phyloP scores from a whole-genome alignment of 192 early-diverging fungal species.

The Umbelopsis ramanniana region DNA sequence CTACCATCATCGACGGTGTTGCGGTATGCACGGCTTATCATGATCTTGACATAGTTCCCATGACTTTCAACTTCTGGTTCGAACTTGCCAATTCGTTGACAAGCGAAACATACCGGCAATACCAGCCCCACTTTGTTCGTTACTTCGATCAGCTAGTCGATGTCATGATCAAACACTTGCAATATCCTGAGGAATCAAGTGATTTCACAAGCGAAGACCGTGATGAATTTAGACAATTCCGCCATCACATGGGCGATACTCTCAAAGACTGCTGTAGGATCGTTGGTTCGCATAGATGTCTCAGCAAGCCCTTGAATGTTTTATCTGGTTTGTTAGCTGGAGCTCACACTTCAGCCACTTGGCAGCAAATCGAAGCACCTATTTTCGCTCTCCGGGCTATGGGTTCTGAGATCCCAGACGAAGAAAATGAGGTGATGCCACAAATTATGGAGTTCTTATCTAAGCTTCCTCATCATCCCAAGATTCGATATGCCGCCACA shows the following conservation, averaged over 20 bases:
- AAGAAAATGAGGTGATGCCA: slow-evolving; percentile 81
- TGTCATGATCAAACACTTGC: slow-evolving; percentile 84
- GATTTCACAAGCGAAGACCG: slow-evolving; percentile 83
- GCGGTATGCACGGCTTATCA: slow-evolving; percentile 79
- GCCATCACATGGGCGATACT: slow-evolving; percentile 96
- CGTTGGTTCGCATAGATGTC: slow-evolving; percentile 74
- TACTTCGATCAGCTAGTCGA: slow-evolving; percentile 75
- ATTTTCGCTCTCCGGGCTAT: slow-evolving; percentile 93
- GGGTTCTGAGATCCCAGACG: slow-evolving; percentile 78
- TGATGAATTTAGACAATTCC: slow-evolving; percentile 97
- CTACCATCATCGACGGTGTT: slow-evolving; percentile 79
- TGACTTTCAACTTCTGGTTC: slow-evolving; percentile 94
- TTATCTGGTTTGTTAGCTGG: slow-evolving; percentile 45
- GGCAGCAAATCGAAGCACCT: slow-evolving; percentile 96
- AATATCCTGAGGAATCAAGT: slow-evolving; percentile 77
- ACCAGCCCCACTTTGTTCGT: slow-evolving; percentile 59
- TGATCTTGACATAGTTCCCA: slow-evolving; percentile 83
- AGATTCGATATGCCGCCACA: slow-evolving; percentile 94
- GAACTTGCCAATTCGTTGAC: slow-evolving; percentile 67
- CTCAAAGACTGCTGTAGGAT: slow-evolving; percentile 93
- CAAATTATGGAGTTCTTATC: slow-evolving; percentile 91
- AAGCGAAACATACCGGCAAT: slow-evolving; percentile 52
- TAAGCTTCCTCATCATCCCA: slow-evolving; percentile 87
- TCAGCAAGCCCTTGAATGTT: slow-evolving; percentile 67
- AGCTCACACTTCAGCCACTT: slow-evolving; percentile 52